These are phyloP conservation scores for Cladosporium cucumerinum DNA, from an alignment of 2,329 filamentous ascomycete genomes.

Conservation along the genomic window DNA sequence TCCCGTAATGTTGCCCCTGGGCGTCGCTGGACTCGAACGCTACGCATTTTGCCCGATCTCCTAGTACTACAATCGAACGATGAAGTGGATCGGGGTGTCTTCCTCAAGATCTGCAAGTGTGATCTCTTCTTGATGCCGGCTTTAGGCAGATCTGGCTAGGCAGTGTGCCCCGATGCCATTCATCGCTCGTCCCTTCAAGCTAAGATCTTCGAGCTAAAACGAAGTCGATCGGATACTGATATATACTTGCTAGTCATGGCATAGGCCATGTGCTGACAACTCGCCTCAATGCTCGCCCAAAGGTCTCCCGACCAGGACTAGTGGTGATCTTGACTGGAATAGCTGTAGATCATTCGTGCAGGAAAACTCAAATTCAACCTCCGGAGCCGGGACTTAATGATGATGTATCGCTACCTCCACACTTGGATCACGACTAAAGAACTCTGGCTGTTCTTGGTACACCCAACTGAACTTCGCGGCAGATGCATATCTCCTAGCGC, in stretches of 20 bases:
- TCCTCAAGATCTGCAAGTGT: neutral
- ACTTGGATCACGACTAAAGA: neutral
- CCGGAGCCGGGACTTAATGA: neutral
- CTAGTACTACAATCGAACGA: neutral
- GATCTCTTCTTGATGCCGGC: neutral
- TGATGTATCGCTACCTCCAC: neutral
- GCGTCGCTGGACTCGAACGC: neutral
- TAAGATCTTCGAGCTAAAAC: neutral
- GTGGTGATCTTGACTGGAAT: neutral
- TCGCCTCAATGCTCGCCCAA: neutral
- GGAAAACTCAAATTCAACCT: no score
- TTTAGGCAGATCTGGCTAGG: neutral
- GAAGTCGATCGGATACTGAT: neutral
- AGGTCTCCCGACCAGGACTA: neutral
- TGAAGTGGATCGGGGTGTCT: neutral
- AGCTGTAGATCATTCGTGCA: neutral
- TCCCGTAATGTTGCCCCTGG: neutral
- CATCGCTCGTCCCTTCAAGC: neutral
- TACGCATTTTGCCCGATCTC: neutral
- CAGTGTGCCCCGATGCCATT: neutral
- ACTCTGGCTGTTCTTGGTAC: neutral
- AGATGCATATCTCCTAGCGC: neutral
- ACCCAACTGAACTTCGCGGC: neutral
- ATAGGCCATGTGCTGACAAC: neutral
- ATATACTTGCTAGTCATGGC: neutral